These are phyloP conservation scores for Plasmodium gonderi DNA, from an alignment of 169 alveolate species.

Conservation along the genomic window DNA sequence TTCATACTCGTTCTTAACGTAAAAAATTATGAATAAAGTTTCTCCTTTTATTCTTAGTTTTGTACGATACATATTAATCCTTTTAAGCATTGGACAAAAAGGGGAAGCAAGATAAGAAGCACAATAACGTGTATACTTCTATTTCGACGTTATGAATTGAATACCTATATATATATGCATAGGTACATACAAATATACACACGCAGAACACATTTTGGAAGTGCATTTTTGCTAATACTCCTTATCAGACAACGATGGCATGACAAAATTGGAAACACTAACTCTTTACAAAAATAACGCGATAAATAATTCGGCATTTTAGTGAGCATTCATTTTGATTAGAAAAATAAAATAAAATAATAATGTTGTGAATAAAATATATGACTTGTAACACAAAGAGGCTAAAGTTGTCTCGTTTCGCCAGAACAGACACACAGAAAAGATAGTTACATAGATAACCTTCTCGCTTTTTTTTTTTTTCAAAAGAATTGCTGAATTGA, in stretches of 20 bases:
- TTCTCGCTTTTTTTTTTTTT: background rate
- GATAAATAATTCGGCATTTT: background rate
- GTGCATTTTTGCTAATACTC: background rate
- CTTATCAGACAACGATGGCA: background rate
- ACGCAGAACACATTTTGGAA: background rate
- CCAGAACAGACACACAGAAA: background rate
- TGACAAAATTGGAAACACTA: background rate
- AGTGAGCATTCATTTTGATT: background rate
- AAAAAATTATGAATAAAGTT: too few species aligned
- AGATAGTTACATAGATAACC: background rate
- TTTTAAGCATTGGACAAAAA: background rate
- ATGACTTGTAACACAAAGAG: background rate
- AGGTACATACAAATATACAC: background rate
- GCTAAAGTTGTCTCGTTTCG: background rate
- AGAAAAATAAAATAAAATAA: background rate
- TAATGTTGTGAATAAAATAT: background rate
- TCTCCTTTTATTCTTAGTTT: too few species aligned
- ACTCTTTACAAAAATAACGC: background rate
- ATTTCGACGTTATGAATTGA: background rate
- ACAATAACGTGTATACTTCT: background rate
- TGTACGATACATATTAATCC: background rate
- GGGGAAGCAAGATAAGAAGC: background rate
- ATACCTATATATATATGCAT: background rate
- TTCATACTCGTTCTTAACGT: too few species aligned
- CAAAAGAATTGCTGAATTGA: background rate